Base-by-base conservation (phyloP, 2,329 filamentous ascomycete genomes). In the Colletotrichum plurivorum region DNA sequence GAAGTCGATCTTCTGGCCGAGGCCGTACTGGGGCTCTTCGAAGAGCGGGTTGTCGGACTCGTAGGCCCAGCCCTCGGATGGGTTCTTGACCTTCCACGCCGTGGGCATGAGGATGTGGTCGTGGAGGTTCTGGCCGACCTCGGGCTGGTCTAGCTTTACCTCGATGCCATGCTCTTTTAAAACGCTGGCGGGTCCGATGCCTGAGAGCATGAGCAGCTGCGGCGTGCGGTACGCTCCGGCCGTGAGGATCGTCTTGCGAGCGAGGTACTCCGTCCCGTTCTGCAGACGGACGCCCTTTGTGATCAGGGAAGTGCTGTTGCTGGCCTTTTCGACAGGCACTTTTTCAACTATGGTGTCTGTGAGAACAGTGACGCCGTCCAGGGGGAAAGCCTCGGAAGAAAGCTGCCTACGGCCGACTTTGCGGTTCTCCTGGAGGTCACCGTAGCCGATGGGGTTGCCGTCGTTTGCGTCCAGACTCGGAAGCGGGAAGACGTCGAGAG, bases 191-290 rank as follows among this genome's bases (percentile, higher is more conserved):
- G 83, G 80, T 0, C 86, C 85, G 25, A 88, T 84, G 0, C 86
- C 86, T 3, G 85, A 88, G 15, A 85, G 83, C 71, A 86, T 81
- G 3, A 88, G 78, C 39, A 88, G 82, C 15, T 82, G 82, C 1
- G 86, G 85, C 45, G 83, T 85, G 73, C 84, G 85, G 73, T 86
- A 87, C 15, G 84, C 78, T 2, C 86, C 86, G 3, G 79, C 82
- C 7, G 79, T 81, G 13, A 86, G 74, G 4, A 86, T 78, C 72
- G 85, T 71, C 63, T 81, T 73, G 18, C 74, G 72, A 58, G 76
- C 72, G 68, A 73, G 41, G 49, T 61, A 54, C 13, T 75, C 63
- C 4, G 70, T 76, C 1, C 79, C 76, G 8, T 78, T 67, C 0
- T 74, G 71, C 0, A 77, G 63, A n/a, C 79, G 75, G 45, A 78